Evolutionary conservation across 2,329 filamentous ascomycete genomes (phyloP).

Genomic region (Blumeriella jaapii): DNA sequence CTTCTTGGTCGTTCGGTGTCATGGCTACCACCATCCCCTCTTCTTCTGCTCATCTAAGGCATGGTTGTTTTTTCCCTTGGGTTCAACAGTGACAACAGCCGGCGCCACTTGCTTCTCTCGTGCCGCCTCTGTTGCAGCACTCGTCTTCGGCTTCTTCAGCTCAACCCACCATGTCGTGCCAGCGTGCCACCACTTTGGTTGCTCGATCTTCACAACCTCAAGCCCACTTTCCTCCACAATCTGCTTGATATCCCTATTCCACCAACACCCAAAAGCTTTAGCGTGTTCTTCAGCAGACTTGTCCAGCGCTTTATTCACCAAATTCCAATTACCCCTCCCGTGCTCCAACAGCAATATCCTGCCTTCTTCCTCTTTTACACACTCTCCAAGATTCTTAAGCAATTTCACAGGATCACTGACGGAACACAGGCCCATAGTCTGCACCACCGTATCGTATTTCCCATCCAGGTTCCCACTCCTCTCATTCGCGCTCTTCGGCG

Average conservation of each 20-base stretch:
- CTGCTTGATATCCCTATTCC: slow-evolving; percentile 50
- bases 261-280: slow-evolving; percentile 53
- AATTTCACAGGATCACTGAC: slow-evolving; percentile 44
- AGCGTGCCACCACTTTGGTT: slow-evolving; percentile 37
- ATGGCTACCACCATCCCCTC: no score
- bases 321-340: slow-evolving; percentile 42
- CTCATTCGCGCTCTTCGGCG: slow-evolving; percentile 18
- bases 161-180: slow-evolving; percentile 50
- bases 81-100: not conserved
- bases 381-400: slow-evolving; percentile 40
- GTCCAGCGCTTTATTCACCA: slow-evolving; percentile 46
- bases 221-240: slow-evolving; percentile 45
- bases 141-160: slow-evolving; percentile 28
- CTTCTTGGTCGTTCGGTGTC: no score
- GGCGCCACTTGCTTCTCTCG: no score
- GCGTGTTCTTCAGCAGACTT: slow-evolving; percentile 43
- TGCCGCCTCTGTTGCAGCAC: not conserved
- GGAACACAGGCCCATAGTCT: slow-evolving; percentile 55
- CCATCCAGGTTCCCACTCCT: slow-evolving; percentile 14
- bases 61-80: no score
- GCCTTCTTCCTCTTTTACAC: slow-evolving; percentile 42
- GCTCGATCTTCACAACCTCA: slow-evolving; percentile 42
- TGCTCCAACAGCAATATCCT: slow-evolving; percentile 52
- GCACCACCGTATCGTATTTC: slow-evolving; percentile 49
- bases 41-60: no score